Evolutionary conservation across 2,329 filamentous ascomycete species (phyloP), one percentile per base, ranked within the genome.

Genomic region (Basipetospora chlamydospora): DNA sequence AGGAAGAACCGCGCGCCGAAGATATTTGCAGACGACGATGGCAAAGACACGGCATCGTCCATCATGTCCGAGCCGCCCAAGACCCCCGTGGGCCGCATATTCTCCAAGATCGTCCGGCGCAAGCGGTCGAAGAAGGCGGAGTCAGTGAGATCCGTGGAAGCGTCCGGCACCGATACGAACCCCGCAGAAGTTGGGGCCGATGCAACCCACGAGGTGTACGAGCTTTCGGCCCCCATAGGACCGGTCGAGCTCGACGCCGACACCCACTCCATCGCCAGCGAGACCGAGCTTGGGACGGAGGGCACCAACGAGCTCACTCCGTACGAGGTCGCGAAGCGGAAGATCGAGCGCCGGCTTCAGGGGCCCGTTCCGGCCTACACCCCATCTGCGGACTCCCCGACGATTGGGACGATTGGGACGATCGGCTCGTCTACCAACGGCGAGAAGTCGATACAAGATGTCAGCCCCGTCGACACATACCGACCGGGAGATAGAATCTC

Each of bases 221-320:
- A 73, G 44, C 47, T 73, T 46, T 58, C 67, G 2, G 66, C 57
- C 5, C 60, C 61, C 0, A 43, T 54, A 1, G 52, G 55, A 3
- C 67, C 66, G 0, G 61, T 58, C 5, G 70, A 73, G 46, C 53
- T 73, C 28, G 64, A 70, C 29, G 61, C 57, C 15, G 55, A 62
- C 33, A 53, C 50, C 8, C 48, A 49, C 32, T 60, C 54, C 5
- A 48, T 54, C 29, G 49, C 57, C 11, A 56, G 54, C 10, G 59
- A 60, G 1, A 59, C 58, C 0, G 58, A 63, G 26, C 43, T 64
- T 5, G 58, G 58, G 1, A 59, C 56, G 1, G 56, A 61, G 17
- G 56, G 58, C 22, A 53, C 56, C 0, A 52, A 58, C 3, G 52
- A 52, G 15, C 40, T 65, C 25, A 64, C 56, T 28, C 55, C 63